These are phyloP conservation scores for Rosa hybrid DNA, from an alignment of 331 rosid genomes.

Conservation along the genomic window DNA sequence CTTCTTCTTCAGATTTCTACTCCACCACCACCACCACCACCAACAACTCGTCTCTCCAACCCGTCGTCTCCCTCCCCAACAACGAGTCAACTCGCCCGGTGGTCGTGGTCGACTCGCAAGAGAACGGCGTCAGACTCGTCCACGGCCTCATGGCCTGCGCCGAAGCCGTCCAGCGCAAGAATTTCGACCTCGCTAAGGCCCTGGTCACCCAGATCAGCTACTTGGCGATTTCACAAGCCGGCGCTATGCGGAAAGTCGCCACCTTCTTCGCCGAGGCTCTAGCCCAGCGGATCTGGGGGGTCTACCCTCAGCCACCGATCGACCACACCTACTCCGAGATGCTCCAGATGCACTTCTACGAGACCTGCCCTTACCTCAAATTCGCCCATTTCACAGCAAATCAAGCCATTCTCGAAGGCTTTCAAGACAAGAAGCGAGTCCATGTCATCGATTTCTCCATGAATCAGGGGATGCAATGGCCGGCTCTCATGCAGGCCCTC, in stretches of 20 bases:
- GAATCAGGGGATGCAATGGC: slow-evolving; percentile 99
- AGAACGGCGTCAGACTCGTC: slow-evolving; percentile 79
- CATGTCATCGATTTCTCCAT: slow-evolving; percentile 91
- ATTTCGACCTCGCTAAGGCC: slow-evolving; percentile 59
- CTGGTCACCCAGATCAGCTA: slow-evolving; percentile 75
- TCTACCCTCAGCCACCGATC: slow-evolving; percentile 48
- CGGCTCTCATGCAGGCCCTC: slow-evolving; percentile 87
- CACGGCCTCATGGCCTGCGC: slow-evolving; percentile 86
- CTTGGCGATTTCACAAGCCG: slow-evolving; percentile 69
- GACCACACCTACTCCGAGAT: slow-evolving; percentile 57
- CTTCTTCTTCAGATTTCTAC: slow-evolving; percentile 20
- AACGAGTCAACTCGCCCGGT: slow-evolving; percentile 49
- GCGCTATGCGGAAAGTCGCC: slow-evolving; percentile 92
- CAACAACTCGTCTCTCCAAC: background rate
- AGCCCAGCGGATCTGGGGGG: slow-evolving; percentile 64
- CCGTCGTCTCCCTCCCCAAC: background rate
- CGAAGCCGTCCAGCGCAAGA: slow-evolving; percentile 69
- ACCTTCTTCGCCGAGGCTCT: slow-evolving; percentile 84
- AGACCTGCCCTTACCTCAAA: slow-evolving; percentile 80
- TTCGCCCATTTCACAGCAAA: slow-evolving; percentile 95
- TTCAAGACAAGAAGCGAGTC: slow-evolving; percentile 68
- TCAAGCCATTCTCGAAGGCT: slow-evolving; percentile 89
- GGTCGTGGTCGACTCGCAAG: slow-evolving; percentile 70
- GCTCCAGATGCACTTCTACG: slow-evolving; percentile 86
- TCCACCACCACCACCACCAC: background rate